phyloP scores from a whole-genome alignment of 257 asterid genomes.

The Solanum sejunctum region DNA sequence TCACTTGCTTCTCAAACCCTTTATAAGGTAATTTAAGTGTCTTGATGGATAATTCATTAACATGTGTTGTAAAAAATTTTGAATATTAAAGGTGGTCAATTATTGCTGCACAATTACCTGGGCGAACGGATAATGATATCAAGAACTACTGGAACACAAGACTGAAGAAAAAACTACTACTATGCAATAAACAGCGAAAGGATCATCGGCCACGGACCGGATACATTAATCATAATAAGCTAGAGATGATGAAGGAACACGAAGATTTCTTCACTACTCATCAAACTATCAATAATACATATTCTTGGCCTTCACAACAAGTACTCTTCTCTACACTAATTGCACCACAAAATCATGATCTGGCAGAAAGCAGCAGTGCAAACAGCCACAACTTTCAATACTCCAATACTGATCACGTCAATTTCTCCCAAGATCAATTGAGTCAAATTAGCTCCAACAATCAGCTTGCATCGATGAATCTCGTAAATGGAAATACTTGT shows the following conservation, averaged over 20 bases:
- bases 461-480: not conserved
- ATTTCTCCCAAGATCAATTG: not conserved
- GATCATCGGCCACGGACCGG: slow-evolving; percentile 1
- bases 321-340: not conserved
- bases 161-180: slow-evolving; percentile 22
- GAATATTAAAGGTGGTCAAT: slow-evolving; percentile 25
- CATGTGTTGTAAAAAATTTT: not conserved
- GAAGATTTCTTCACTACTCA: not conserved
- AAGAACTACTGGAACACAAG: slow-evolving; percentile 36
- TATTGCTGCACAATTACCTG: slow-evolving; percentile 27
- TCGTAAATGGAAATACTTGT: not conserved
- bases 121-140: slow-evolving; percentile 31
- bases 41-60: not conserved
- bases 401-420: not conserved
- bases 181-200: slow-evolving; percentile 14
- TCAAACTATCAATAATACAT: not conserved
- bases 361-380: not conserved
- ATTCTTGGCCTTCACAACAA: not conserved
- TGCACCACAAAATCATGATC: not conserved
- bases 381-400: not conserved
- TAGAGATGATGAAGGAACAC: not conserved
- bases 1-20: not conserved
- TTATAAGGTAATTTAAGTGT: not conserved
- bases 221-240: not conserved
- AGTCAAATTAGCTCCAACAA: not conserved